These are phyloP conservation scores for Apiospora hydei DNA, from an alignment of 2,329 filamentous ascomycete genomes.

Conservation along the genomic window DNA sequence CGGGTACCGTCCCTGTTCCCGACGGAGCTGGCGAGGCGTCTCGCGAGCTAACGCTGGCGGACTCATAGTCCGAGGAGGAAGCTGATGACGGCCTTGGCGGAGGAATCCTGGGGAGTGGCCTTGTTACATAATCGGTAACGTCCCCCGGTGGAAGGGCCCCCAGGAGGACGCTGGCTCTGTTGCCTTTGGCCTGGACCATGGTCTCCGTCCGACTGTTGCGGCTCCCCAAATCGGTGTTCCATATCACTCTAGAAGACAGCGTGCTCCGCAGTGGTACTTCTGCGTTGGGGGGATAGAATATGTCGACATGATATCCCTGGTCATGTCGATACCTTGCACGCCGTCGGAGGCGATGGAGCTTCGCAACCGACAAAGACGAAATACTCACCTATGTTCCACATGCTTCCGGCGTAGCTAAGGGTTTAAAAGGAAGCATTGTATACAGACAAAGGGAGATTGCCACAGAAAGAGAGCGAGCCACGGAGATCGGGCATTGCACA, in stretches of 20 bases:
- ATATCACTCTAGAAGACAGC: neutral
- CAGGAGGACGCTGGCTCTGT: neutral
- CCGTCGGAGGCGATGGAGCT: neutral
- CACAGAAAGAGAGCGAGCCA: neutral
- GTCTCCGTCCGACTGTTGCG: neutral
- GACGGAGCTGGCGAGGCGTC: neutral
- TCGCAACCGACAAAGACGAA: neutral
- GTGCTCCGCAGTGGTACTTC: slow-evolving; percentile 2
- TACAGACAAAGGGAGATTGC: neutral
- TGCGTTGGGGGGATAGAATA: neutral
- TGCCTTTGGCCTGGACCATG: neutral
- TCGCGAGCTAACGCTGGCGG: neutral
- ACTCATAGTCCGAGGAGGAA: slow-evolving; percentile 3
- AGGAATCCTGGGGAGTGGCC: neutral
- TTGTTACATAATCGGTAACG: slow-evolving; percentile 8
- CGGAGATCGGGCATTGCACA: neutral
- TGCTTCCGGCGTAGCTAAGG: neutral
- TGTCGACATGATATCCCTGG: neutral
- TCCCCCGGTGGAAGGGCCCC: neutral
- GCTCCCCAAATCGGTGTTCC: slow-evolving; percentile 1
- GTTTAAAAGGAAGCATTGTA: neutral
- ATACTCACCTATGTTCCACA: neutral
- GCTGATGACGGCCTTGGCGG: neutral
- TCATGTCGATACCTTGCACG: neutral
- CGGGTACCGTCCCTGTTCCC: neutral